Base-by-base conservation (phyloP, 2,329 filamentous ascomycete species). In the Westerdykella aurantiaca region DNA sequence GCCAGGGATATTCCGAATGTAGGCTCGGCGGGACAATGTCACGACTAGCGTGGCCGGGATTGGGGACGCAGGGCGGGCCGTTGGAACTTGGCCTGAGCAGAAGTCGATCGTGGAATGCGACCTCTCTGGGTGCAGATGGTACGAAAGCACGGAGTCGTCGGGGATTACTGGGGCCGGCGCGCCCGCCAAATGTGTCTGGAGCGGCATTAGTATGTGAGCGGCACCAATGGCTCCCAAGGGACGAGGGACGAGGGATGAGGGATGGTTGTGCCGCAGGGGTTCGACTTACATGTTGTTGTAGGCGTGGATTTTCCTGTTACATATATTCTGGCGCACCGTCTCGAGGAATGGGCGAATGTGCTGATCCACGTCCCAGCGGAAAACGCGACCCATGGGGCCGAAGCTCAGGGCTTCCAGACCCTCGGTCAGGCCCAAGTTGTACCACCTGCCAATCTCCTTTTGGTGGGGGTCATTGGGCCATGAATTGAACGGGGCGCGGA, bases 361-460 rank as follows among this genome's bases (percentile, higher is more conserved):
- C 31, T 63, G 73, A n/a, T 76, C 73, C 37, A 72, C 62, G 35
- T 75, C 71, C 79, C 80, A 87, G 25, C 71, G 67, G 41, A 80
- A 78, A 34, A 82, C 73, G 45, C 82, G 78, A 37, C 79, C 83
- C 60, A 96, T 76, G 6, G 89, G 85, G 31, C 78, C 85, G 57
- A 93, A 67, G 51, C 83, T 84, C 56, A 94, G 72, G 11, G 83
- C 81, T 55, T 88, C 80, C 39, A 94, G 69, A 21, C 85, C 85
- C 58, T 86, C 80, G 10, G 78, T 82, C 53, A 95, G 73, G 33
- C 82, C 83, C 18, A 91, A 72, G 59, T 91, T 89, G 69, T 94
- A 95, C 86, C 87, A 95, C 45, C 82, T 76, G 23, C 86, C 88
- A 42, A 89, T 76, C 37, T 84, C 78, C 49, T 81, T 82, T 53